Conservation (phyloP, 805 yeast genomes). For the Saturnispora serradocipensis region DNA sequence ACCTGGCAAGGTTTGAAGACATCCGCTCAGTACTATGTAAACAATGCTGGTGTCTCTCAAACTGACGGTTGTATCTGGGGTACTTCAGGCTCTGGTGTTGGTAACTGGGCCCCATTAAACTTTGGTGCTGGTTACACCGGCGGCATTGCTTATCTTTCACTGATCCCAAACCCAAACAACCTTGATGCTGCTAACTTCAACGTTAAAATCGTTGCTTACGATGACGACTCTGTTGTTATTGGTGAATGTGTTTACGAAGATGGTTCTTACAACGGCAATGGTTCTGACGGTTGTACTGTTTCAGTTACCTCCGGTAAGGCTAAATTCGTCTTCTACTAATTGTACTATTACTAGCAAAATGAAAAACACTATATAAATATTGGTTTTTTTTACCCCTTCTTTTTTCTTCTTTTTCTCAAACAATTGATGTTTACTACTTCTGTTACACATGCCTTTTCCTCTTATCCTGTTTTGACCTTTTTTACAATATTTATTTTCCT, state of each 20-base stretch:
- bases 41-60: conserved; percentile 86
- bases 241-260: conserved; percentile 36
- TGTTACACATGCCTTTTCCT: background rate
- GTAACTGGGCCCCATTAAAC: conserved; percentile 98
- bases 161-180: conserved; percentile 95
- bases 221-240: conserved; percentile 28
- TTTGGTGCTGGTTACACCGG: conserved; percentile 82
- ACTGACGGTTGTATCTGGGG: conserved; percentile 97
- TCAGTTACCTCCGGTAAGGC: conserved; percentile 31
- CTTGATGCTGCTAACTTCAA: conserved; percentile 45
- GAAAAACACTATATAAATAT: background rate
- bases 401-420: background rate
- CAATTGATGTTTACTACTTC: background rate
- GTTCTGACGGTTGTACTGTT: conserved; percentile 75
- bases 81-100: conserved; percentile 62
- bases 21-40: conserved; percentile 94
- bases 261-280: conserved; percentile 42
- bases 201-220: conserved; percentile 35
- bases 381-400: background rate
- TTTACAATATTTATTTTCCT: background rate
- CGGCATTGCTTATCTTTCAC: conserved; percentile 72
- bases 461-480: background rate
- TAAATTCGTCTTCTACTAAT: conserved; percentile 25
- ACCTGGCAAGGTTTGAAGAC: conserved; percentile 73
- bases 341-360: background rate